Evolutionary conservation across 768 basidiomycete genomes (phyloP).

Genomic region (Suillus subluteus): DNA sequence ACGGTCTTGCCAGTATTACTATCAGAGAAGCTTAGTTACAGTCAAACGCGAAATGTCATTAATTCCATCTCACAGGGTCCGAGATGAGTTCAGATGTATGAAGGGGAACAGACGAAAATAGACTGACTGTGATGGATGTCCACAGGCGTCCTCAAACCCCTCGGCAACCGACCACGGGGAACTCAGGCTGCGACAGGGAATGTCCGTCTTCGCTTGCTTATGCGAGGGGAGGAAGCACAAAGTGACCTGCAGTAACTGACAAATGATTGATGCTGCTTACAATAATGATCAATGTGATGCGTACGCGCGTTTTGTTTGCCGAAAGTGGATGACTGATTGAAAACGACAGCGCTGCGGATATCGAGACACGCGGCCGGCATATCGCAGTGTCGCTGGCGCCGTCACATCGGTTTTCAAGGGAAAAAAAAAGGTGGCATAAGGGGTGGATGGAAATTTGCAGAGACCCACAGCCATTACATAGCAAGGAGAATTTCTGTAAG

Average conservation of each 20-base stretch:
- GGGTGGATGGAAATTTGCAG: neutral
- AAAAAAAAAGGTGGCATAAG: slow-evolving; percentile 1
- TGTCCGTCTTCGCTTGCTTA: neutral
- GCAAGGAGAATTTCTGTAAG: neutral
- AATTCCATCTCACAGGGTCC: neutral
- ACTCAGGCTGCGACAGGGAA: neutral
- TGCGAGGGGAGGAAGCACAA: neutral
- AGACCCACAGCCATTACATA: neutral
- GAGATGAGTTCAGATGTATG: neutral
- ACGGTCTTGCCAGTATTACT: no score
- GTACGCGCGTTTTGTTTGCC: neutral
- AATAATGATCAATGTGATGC: neutral
- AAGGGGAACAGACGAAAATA: neutral
- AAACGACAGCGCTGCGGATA: neutral
- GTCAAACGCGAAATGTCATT: neutral
- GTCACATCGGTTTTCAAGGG: neutral
- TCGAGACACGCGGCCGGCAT: neutral
- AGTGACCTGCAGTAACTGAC: neutral
- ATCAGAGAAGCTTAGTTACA: neutral
- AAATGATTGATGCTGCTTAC: neutral
- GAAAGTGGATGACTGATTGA: neutral
- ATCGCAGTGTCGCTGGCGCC: neutral
- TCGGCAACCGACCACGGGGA: neutral
- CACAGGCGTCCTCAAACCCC: neutral
- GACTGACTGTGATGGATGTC: neutral